Evolutionary conservation across 495 filamentous ascomycete species (phyloP).

Genomic region (Clavariopsis aquatica): DNA sequence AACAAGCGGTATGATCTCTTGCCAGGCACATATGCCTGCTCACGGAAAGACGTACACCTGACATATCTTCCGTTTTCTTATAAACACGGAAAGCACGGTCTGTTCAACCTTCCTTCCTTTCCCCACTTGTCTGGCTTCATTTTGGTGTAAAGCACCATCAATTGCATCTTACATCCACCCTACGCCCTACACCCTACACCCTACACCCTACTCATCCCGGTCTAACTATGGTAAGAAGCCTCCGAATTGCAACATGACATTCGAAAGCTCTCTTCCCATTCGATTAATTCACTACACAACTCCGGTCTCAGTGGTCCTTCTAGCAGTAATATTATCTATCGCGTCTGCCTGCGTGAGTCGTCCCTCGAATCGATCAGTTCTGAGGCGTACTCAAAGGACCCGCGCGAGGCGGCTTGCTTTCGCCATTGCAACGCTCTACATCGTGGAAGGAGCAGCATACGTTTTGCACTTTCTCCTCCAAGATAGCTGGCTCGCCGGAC

Average conservation of each 20-base stretch:
- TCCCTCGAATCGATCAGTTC: slow-evolving; percentile 2
- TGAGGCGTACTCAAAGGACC: neutral
- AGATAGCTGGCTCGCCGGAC: neutral
- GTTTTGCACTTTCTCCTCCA: neutral
- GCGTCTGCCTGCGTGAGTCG: slow-evolving; percentile 9
- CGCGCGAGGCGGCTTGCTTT: slow-evolving; percentile 1
- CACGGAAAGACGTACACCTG: neutral
- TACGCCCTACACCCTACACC: too few species aligned
- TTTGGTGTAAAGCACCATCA: too few species aligned
- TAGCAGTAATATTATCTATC: neutral
- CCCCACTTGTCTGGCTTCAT: too few species aligned
- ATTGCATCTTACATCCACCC: too few species aligned
- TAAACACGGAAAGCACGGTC: neutral
- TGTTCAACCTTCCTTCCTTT: neutral
- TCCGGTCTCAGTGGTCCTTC: neutral
- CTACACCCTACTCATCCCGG: neutral
- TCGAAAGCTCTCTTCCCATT: neutral
- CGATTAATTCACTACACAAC: slow-evolving; percentile 7
- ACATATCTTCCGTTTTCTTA: neutral
- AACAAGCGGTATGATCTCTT: neutral
- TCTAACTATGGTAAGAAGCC: neutral
- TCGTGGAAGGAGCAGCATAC: neutral
- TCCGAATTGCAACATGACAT: neutral
- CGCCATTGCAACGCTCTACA: neutral
- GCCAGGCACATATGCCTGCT: neutral